These are phyloP conservation scores for Cyclotella sp. DNA, from an alignment of 108 stramenopile species.

Conservation along the genomic window DNA sequence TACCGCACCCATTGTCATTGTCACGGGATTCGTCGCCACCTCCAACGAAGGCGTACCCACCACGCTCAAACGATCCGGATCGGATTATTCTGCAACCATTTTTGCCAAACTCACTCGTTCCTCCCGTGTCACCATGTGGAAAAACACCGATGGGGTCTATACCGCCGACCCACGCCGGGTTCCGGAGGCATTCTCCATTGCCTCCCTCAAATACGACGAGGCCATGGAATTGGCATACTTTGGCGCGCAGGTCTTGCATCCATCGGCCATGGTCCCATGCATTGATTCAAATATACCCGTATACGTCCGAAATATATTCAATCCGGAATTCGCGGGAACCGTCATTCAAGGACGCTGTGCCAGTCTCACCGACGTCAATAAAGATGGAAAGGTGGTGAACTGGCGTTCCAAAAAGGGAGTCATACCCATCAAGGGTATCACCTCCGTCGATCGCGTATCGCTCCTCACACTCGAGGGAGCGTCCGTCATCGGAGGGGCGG, in stretches of 20 bases:
- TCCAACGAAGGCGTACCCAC: conserved; percentile 84
- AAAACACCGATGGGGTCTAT: conserved; percentile 89
- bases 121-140: conserved; percentile 86
- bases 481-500: conserved; percentile 84
- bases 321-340: conserved; percentile 80
- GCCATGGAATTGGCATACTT: conserved; percentile 94
- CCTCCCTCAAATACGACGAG: conserved; percentile 84
- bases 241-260: conserved; percentile 91
- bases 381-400: conserved; percentile 55
- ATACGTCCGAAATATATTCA: conserved; percentile 88
- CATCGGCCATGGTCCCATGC: conserved; percentile 82
- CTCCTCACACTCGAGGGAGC: conserved; percentile 86
- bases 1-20: conserved; percentile 64
- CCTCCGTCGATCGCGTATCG: conserved; percentile 83
- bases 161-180: conserved; percentile 91
- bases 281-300: conserved; percentile 82
- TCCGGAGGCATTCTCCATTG: conserved; percentile 83
- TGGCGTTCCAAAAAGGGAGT: conserved; percentile 68
- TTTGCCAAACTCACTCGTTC: conserved; percentile 80
- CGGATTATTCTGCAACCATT: conserved; percentile 89
- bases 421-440: conserved; percentile 79
- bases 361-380: conserved; percentile 52
- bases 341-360: conserved; percentile 74
- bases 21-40: conserved; percentile 88
- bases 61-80: conserved; percentile 85